Base-by-base conservation (phyloP, 2,329 filamentous ascomycete species). In the Diplodia mutila region DNA sequence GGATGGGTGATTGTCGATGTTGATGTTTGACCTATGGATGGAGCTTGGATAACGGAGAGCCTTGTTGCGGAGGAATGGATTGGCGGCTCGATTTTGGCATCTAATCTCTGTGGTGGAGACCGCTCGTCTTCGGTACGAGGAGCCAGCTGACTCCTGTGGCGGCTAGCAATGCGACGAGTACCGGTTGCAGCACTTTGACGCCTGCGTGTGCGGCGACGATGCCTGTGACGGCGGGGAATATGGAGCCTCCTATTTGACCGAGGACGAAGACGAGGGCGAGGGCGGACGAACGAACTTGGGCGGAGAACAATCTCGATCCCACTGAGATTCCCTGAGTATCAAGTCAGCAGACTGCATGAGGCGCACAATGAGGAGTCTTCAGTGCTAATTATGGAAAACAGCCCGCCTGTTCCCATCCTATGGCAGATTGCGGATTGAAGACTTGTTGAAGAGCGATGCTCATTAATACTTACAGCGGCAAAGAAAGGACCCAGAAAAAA, bases 401-500 rank as follows among this genome's bases (percentile, higher is more conserved):
- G n/a, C n/a, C n/a, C n/a, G n/a, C n/a, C n/a, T n/a, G n/a, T n/a
- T n/a, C n/a, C n/a, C n/a, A n/a, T n/a, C n/a, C n/a, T 29, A 29
- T 7, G 29, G 7, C 29, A 7, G 7, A 29, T 29, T 7, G 3
- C 7, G 29, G 4, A 29, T 7, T 29, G 29, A 29, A 3, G 39
- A 6, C 16, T 51, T 21, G 21, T 4, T 14, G 4, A 14, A 11
- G 49, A 52, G 21, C 11, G 25, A 23, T 3, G 18, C 23, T 14
- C 18, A 27, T 21, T 16, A 54, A 21, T 34, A 64, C 74, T 66
- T 68, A 85, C 86, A 0, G 85, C 85, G 1, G 86, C 84, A 69
- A 89, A 89, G 25, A 87, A 81, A 0, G 86, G 86, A 0, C 86
- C 87, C 1, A 83, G 83, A 69, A 88, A 86, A 74, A 89, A 86